Base-by-base conservation (phyloP, 495 filamentous ascomycete genomes). In the Evansstolkia leycettana region DNA sequence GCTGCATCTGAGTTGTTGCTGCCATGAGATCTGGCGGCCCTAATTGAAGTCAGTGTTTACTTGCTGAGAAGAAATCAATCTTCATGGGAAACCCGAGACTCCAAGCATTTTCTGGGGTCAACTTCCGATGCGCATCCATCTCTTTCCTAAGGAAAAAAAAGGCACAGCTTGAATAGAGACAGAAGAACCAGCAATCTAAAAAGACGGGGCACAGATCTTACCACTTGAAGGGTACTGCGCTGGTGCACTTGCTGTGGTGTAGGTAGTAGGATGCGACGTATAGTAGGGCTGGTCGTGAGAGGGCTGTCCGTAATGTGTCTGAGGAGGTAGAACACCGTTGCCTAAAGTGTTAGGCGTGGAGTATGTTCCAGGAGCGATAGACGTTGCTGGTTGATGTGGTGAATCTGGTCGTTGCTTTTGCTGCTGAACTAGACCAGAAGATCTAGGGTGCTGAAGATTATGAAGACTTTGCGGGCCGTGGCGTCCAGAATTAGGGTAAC, bases 1-100 rank as follows among this genome's bases (percentile, higher is more conserved):
- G 73, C 53, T 80, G 81, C 77, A 94, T 89, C 51, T 83, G 80
- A 43, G 88, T 77, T 26, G 60, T 50, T 34, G 88, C 75, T 40
- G 90, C 88, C 90, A 96, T 96, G 64, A 88, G 78, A 43, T 95
- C 88, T 60, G 82, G 73, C 33, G 74, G 81, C 53, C 87, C 83
- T 94, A 45, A 18, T 19, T 11, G 12, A 28, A 8, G 40, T 56
- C 26, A 58, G 49, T 24, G 17, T 30, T 17, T 31, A n/a, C n/a
- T n/a, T n/a, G n/a, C n/a, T n/a, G n/a, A n/a, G n/a, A n/a, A n/a
- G n/a, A n/a, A n/a, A n/a, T n/a, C n/a, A n/a, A n/a, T n/a, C n/a
- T n/a, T n/a, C n/a, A n/a, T n/a, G n/a, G n/a, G n/a, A n/a, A n/a
- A n/a, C n/a, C n/a, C n/a, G n/a, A n/a, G n/a, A n/a, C n/a, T n/a